Evolutionary conservation across 192 early-diverging fungal genomes (phyloP).

Genomic region (Pecoramyces ruminantium): DNA sequence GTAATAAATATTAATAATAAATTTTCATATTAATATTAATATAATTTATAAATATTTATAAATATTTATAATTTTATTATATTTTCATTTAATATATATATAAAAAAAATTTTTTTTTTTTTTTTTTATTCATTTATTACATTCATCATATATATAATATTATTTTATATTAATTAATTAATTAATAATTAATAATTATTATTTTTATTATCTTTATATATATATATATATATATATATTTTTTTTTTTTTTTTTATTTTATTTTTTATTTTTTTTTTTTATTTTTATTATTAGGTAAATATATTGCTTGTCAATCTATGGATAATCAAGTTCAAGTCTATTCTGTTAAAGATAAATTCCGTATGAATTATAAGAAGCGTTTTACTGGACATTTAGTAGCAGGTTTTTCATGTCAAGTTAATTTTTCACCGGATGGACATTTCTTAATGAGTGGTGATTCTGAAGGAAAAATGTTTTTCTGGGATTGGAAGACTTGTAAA

Average conservation of each 20-base stretch:
- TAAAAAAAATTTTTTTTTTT: no score
- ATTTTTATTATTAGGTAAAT: conserved; percentile 46
- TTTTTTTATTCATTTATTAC: no score
- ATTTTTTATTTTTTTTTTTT: conserved; percentile 2
- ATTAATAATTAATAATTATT: background rate
- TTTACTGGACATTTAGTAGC: conserved; percentile 89
- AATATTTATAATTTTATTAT: no score
- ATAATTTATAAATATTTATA: no score
- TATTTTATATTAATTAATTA: no score
- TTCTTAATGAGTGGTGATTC: conserved; percentile 79
- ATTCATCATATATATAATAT: no score
- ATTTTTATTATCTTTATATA: no score
- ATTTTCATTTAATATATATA: no score
- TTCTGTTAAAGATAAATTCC: conserved; percentile 68
- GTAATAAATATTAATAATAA: no score
- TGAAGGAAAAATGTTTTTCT: conserved; percentile 83
- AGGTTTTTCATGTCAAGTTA: conserved; percentile 89
- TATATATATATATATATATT: conserved; percentile 4
- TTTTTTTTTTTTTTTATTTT: conserved; percentile 1
- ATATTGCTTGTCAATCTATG: conserved; percentile 82
- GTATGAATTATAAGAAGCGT: conserved; percentile 72
- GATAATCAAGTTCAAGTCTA: conserved; percentile 93
- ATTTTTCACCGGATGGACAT: conserved; percentile 78
- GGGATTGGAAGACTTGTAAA: conserved; percentile 92
- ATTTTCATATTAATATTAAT: no score